Conservation (phyloP, 208 protist genomes). For the Trypanosoma grayi region DNA sequence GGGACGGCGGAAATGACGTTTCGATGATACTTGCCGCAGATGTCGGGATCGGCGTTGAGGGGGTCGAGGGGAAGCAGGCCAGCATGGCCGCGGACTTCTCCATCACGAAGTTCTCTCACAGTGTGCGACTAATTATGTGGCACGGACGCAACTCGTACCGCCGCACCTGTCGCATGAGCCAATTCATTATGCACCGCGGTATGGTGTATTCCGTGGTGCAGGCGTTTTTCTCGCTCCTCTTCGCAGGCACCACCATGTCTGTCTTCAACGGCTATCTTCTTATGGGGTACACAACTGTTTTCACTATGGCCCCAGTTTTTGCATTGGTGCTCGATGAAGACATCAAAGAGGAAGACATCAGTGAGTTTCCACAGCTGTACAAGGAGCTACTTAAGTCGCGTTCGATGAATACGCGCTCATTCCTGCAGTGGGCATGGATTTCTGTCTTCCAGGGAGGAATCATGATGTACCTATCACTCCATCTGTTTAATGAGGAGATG, state of each 20-base stretch:
- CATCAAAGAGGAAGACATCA: conserved; percentile 88
- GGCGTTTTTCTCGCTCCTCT: conserved; percentile 96
- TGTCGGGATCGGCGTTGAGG: conserved; percentile 97
- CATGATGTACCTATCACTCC: conserved; percentile 95
- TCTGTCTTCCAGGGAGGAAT: conserved; percentile 91
- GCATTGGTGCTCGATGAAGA: conserved; percentile 97
- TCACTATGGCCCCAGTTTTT: conserved; percentile 98
- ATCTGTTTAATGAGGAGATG: conserved; percentile 94
- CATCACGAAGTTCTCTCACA: conserved; percentile 94
- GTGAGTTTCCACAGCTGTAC: conserved; percentile 97
- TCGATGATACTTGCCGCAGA: conserved; percentile 95
- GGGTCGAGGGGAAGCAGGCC: conserved; percentile 98
- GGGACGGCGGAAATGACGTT: conserved; percentile 99
- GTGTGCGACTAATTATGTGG: conserved; percentile 86
- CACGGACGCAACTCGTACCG: conserved; percentile 91
- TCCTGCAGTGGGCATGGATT: conserved; percentile 84
- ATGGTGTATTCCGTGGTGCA: conserved; percentile 98
- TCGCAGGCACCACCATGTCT: conserved; percentile 96
- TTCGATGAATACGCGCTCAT: conserved; percentile 82
- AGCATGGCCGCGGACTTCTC: conserved; percentile 98
- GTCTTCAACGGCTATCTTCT: conserved; percentile 97
- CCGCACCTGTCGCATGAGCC: conserved; percentile 87
- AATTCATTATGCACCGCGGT: conserved; percentile 99
- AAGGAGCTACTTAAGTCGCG: conserved; percentile 96
- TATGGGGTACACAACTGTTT: conserved; percentile 97